Conservation (phyloP, 2,329 filamentous ascomycete genomes). For the Xylariales sp. region DNA sequence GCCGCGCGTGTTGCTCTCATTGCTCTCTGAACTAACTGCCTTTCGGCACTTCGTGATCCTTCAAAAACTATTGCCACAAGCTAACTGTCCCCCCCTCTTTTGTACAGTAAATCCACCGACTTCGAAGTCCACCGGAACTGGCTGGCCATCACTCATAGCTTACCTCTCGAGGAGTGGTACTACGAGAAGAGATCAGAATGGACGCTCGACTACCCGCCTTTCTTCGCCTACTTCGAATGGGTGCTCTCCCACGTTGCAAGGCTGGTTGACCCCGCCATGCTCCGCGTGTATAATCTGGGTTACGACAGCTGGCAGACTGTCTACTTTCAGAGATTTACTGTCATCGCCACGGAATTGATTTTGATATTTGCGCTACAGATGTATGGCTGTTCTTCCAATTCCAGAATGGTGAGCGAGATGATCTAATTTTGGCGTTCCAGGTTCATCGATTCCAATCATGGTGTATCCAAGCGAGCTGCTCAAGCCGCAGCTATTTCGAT, state of each 20-base stretch:
- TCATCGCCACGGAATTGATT: conserved; percentile 80
- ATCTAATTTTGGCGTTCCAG: no score
- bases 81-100: conserved; percentile 7
- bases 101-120: conserved; percentile 86
- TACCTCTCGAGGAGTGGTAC: conserved; percentile 89
- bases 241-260: conserved; percentile 74
- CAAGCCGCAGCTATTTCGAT: conserved; percentile 87
- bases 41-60: no score
- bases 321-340: conserved; percentile 87
- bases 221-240: conserved; percentile 98
- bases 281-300: conserved; percentile 72
- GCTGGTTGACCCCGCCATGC: conserved; percentile 75
- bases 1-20: neutral
- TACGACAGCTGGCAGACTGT: conserved; percentile 93
- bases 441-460: conserved; percentile 69
- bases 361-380: conserved; percentile 77
- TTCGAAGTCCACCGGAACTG: conserved; percentile 99
- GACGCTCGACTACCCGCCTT: conserved; percentile 98
- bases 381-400: no score
- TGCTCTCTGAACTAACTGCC: neutral
- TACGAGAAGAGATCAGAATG: conserved; percentile 97
- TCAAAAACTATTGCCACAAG: neutral
- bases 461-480: conserved; percentile 64
- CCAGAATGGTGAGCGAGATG: no score
- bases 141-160: conserved; percentile 90